Base-by-base conservation (phyloP, 768 basidiomycete species). In the Leucocoprinus sp. region DNA sequence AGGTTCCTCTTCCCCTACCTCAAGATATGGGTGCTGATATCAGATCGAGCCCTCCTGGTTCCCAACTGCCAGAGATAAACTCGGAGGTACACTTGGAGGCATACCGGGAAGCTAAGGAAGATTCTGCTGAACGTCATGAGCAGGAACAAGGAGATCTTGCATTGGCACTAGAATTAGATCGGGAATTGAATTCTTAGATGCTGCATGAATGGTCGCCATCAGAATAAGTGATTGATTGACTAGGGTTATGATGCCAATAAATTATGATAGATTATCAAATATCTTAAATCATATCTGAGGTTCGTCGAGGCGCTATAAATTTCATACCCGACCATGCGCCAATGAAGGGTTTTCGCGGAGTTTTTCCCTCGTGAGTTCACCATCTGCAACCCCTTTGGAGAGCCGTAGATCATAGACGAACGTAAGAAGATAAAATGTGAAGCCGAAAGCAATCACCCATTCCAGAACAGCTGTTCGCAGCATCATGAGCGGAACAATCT, bases 371-470 rank as follows among this genome's bases (percentile, higher is more conserved):
- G 57, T 66, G 26, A 75, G 65, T 54, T 77, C 65, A 33, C 76
- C 75, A 48, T 65, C 68, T 37, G 61, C 63, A 2, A 72, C 60
- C 40, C 76, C 77, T 53, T 74, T 78, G 3, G 77, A 70, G 58
- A 74, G 68, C 39, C 76, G 67, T n/a, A 86, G 69, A 59, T 90
- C 87, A 58, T 74, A 83, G 51, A 60, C 76, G 63, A 84, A 89
- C 0, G 84, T 82, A 48, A 85, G 65, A 31, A 87, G 63, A 60
- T 84, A 89, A 52, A 84, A 71, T 4, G 80, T 80, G 59, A 79
- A 87, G 6, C 82, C 76, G 43, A 88, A 80, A 3, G 74, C 72
- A 39, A 90, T 84, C 0, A 60, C 55, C 86, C 86, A 90, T 60
- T 90, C 87, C 5, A 89, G 54, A 44, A 87, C 60, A n/a, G 71